Evolutionary conservation across 2,329 filamentous ascomycete genomes (phyloP).

Genomic region (Chaetothyriales sp.): DNA sequence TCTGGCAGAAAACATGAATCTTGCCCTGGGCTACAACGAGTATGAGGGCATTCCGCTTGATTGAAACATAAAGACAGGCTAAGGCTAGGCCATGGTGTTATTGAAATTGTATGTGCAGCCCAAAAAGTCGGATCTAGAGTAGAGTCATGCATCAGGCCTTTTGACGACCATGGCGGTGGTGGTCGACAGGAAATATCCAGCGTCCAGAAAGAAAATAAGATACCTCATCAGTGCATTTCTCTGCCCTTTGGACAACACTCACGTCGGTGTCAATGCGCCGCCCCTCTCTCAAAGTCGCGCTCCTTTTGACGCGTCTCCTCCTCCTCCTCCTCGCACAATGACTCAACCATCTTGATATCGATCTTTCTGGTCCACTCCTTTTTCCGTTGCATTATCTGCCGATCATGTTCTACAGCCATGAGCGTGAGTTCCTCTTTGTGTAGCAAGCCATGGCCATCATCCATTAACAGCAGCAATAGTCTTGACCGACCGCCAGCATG

Average conservation of each 20-base stretch:
- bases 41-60: conserved; percentile 68
- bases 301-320: conserved; percentile 16
- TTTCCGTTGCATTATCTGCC: conserved; percentile 5
- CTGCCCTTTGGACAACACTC: background rate
- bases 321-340: background rate
- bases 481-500: conserved; percentile 72
- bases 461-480: conserved; percentile 32
- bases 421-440: conserved; percentile 47
- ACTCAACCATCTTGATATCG: conserved; percentile 1
- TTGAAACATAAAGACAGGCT: conserved; percentile 3
- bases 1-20: conserved; percentile 70
- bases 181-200: background rate
- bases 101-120: background rate
- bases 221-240: background rate
- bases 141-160: background rate
- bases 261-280: background rate
- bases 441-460: conserved; percentile 14
- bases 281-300: conserved; percentile 3
- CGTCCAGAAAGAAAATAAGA: background rate
- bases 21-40: conserved; percentile 74
- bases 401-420: conserved; percentile 86
- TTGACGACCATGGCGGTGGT: background rate
- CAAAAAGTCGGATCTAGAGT: background rate
- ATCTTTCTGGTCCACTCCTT: conserved; percentile 3
- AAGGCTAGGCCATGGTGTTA: background rate